Evolutionary conservation across 208 protist species (phyloP), one percentile per base, ranked within the genome.

Genomic region (Trypanosoma mega): DNA sequence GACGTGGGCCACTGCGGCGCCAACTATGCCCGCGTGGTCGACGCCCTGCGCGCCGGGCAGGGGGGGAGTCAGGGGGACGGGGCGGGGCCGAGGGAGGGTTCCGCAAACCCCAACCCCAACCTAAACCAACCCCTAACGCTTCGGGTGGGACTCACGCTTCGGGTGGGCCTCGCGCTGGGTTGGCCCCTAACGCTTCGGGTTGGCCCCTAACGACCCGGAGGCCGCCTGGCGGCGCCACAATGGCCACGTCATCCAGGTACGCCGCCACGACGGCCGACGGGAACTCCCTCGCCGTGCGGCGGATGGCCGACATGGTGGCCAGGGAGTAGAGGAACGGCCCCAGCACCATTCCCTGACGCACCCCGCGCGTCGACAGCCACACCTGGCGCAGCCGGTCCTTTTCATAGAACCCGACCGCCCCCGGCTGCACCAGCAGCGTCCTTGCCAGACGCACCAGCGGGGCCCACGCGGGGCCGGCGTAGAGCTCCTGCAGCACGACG

Each of bases 301-400:
- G 48, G 18, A 78, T 9, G 0, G 54, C 33, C 4, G 31, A 12
- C 16, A 48, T 26, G 47, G 63, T 48, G 23, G 20, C 67, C 30
- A 23, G 44, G 51, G 73, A 57, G 51, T 74, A 74, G 3, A 79
- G 73, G 0, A 79, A 37, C 12, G 73, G 73, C 0, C 59, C 52
- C 1, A 74, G 37, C 12, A 79, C 73, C 73, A 79, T 79, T 0
- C 73, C 72, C 34, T 74, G 65, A 2, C 61, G 59, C 8, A 78
- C 61, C 6, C 72, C 72, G 31, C 57, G 21, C 5, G 51, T 69
- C 16, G 72, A 78, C 48, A 6, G 24, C 31, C 72, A 36, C 1
- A 26, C 26, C 8, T 46, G 36, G 1, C 36, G 21, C 2, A 41
- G 18, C 9, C n/a, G 31, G 41, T 56, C 72, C 24, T 54, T 36